Evolutionary conservation across 331 rosid species (phyloP).

Genomic region (Rosa hybrid): DNA sequence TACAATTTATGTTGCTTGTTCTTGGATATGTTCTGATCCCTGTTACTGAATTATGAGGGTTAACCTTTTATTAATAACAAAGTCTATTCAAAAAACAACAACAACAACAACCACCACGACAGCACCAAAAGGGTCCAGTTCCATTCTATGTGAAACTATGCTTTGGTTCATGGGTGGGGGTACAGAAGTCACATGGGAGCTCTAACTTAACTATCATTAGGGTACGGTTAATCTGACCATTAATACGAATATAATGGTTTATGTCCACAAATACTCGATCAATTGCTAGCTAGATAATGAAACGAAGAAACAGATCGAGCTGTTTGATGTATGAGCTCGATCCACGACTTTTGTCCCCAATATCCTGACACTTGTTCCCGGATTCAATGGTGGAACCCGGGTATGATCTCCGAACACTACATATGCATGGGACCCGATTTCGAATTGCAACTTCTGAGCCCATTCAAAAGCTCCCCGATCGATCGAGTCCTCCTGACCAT

Average conservation of each 20-base stretch:
- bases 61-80: background rate
- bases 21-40: too few species aligned
- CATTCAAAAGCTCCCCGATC: background rate
- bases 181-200: conserved; percentile 13
- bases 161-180: background rate
- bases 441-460: background rate
- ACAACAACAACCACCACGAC: background rate
- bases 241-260: background rate
- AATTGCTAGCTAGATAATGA: background rate
- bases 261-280: background rate
- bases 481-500: background rate
- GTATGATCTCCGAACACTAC: background rate
- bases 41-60: too few species aligned
- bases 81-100: background rate
- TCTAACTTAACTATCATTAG: background rate
- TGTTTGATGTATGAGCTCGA: background rate
- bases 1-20: too few species aligned
- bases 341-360: conserved; percentile 10
- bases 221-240: background rate
- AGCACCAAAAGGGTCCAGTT: background rate
- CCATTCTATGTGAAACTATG: background rate
- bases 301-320: background rate
- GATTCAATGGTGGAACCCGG: conserved; percentile 18
- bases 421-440: conserved; percentile 4
- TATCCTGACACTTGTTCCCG: background rate